These are phyloP conservation scores for Angomonas desouzai DNA, from an alignment of 208 protist genomes.

Conservation along the genomic window DNA sequence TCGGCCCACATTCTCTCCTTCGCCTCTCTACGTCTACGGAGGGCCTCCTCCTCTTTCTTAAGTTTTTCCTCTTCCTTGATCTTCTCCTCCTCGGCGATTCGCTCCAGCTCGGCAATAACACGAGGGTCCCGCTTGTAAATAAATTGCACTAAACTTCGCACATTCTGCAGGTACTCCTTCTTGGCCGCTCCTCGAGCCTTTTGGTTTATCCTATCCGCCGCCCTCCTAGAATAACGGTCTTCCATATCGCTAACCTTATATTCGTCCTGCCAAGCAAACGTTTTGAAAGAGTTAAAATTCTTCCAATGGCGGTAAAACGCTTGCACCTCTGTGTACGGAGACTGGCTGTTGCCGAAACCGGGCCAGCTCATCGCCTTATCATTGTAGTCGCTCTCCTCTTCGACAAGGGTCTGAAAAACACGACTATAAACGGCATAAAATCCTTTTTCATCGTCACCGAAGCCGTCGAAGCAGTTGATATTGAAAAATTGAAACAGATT, in stretches of 20 bases:
- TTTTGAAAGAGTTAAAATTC: slow-evolving; percentile 85
- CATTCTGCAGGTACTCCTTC: slow-evolving; percentile 83
- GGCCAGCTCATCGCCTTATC: slow-evolving; percentile 57
- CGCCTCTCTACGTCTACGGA: slow-evolving; percentile 55
- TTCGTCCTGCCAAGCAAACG: slow-evolving; percentile 88
- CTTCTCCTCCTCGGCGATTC: slow-evolving; percentile 56
- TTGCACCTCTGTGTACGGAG: slow-evolving; percentile 52
- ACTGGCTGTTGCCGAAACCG: slow-evolving; percentile 62
- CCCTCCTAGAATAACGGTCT: slow-evolving; percentile 80
- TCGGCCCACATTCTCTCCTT: slow-evolving; percentile 80
- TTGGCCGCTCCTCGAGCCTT: slow-evolving; percentile 72
- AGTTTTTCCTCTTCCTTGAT: slow-evolving; percentile 53
- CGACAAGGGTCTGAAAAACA: slow-evolving; percentile 67
- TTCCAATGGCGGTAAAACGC: slow-evolving; percentile 83
- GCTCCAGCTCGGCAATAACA: slow-evolving; percentile 57
- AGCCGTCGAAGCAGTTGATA: slow-evolving; percentile 71
- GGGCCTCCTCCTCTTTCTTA: slow-evolving; percentile 46
- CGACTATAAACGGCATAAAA: slow-evolving; percentile 81
- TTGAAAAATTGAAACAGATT: slow-evolving; percentile 87
- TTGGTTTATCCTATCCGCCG: slow-evolving; percentile 83
- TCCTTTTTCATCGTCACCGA: slow-evolving; percentile 64
- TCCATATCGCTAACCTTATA: slow-evolving; percentile 90
- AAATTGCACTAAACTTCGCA: slow-evolving; percentile 71
- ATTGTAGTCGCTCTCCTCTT: slow-evolving; percentile 69
- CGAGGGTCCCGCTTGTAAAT: slow-evolving; percentile 85